A percentile compares a stretch with the other conserved stretches of the same genome.
Evolutionary conservation across 2,329 filamentous ascomycete species (phyloP).

Genomic region (Hymenoscyphus occultus): DNA sequence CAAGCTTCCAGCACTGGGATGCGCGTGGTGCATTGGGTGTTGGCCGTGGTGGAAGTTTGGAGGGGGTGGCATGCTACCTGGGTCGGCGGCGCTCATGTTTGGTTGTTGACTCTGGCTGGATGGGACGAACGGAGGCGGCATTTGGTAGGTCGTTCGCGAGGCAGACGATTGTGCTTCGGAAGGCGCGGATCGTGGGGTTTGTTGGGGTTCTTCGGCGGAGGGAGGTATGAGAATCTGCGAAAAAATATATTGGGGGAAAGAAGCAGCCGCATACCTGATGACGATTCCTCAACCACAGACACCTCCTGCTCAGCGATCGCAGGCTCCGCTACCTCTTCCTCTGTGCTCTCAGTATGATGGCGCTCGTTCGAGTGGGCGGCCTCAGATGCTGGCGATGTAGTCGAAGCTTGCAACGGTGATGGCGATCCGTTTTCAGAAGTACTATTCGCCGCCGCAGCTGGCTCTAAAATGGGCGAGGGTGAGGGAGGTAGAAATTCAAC

Average conservation of each 20-base stretch:
- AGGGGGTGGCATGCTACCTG: constrained; percentile 22
- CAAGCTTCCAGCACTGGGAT: constrained; percentile 53
- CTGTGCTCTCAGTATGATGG: constrained; percentile 6
- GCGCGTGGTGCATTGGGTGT: constrained; percentile 47
- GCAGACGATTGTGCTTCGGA: constrained; percentile 30
- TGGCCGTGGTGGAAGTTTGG: constrained; percentile 29
- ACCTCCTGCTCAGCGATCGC: constrained; percentile 21
- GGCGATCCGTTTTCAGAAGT: constrained; percentile 14
- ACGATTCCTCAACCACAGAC: constrained; percentile 18
- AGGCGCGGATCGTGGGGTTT: constrained; percentile 22
- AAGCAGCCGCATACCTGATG: constrained; percentile 20
- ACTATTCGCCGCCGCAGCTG: constrained; percentile 20
- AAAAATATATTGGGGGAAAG: neutral
- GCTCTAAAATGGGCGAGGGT: constrained; percentile 17
- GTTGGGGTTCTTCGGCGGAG: constrained; percentile 19
- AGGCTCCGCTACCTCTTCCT: constrained; percentile 10
- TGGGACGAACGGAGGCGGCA: constrained; percentile 45
- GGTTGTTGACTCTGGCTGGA: constrained; percentile 32
- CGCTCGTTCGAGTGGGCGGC: constrained; percentile 17
- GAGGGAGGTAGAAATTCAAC: constrained; percentile 17
- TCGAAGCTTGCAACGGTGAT: neutral
- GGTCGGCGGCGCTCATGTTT: constrained; percentile 16
- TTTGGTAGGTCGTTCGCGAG: constrained; percentile 40
- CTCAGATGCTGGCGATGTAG: constrained; percentile 1
- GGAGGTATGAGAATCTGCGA: constrained; percentile 8